These are phyloP conservation scores for Neurospora sp. DNA, from an alignment of 495 filamentous ascomycete species.

Conservation along the genomic window DNA sequence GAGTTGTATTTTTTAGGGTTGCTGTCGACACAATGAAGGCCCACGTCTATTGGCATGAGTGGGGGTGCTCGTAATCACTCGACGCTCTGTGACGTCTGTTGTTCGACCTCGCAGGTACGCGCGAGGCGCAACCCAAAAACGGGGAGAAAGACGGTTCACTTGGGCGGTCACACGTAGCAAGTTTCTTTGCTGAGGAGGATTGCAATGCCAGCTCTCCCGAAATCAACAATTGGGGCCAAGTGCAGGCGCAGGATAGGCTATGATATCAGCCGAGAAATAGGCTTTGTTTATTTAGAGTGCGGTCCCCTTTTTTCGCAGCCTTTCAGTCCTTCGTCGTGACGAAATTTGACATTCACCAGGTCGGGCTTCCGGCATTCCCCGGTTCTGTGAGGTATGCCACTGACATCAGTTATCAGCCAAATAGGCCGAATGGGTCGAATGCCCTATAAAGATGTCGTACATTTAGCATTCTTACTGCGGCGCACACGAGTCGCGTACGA, in stretches of 20 bases:
- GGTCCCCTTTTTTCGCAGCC: background rate
- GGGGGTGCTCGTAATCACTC: slow-evolving; percentile 4
- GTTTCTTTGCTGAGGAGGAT: slow-evolving; percentile 4
- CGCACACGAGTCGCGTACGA: background rate
- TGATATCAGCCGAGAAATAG: background rate
- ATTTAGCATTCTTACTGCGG: background rate
- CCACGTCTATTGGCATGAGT: slow-evolving; percentile 8
- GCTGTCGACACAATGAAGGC: slow-evolving; percentile 6
- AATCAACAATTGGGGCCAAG: background rate
- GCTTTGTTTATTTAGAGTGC: background rate
- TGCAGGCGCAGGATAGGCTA: background rate
- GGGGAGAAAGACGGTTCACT: slow-evolving; percentile 1
- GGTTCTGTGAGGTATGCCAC: background rate
- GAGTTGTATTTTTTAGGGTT: background rate
- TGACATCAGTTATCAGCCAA: background rate
- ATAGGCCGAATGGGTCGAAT: background rate
- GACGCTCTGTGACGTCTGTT: slow-evolving; percentile 13
- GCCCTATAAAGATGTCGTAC: background rate
- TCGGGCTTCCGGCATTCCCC: background rate
- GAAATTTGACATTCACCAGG: background rate
- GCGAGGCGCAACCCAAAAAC: background rate
- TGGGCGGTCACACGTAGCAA: background rate
- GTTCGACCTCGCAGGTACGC: slow-evolving; percentile 5
- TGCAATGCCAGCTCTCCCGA: background rate
- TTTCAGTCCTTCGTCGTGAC: background rate